A percentile compares a stretch with the other conserved stretches of the same genome.
These are phyloP conservation scores for Elsinoe arachidis DNA, from an alignment of 2,329 filamentous ascomycete genomes.

Conservation along the genomic window DNA sequence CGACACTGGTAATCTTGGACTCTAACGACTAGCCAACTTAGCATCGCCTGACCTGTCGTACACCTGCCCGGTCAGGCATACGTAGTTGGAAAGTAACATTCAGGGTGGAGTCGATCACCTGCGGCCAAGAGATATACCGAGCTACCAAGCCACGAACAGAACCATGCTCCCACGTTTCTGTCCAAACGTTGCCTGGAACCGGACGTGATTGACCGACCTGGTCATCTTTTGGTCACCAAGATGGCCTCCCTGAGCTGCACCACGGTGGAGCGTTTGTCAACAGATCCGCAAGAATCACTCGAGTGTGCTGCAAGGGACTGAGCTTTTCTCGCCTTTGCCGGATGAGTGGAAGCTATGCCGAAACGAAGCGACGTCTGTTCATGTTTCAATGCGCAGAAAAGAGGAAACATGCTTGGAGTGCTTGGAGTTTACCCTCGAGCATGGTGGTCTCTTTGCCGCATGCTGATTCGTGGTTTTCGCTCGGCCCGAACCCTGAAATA, in stretches of 20 bases:
- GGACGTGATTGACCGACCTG: neutral
- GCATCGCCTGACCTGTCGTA: neutral
- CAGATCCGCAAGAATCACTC: neutral
- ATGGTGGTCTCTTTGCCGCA: neutral
- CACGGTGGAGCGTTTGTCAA: neutral
- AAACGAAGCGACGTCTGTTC: neutral
- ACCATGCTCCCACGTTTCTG: neutral
- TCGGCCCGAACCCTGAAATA: neutral
- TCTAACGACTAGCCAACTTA: neutral
- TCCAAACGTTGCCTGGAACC: neutral
- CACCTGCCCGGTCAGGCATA: slow-evolving; percentile 1
- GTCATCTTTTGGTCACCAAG: neutral
- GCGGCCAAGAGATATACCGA: slow-evolving; percentile 2
- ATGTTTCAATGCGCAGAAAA: neutral
- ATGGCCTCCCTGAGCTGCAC: slow-evolving; percentile 6
- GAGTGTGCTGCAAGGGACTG: slow-evolving; percentile 1
- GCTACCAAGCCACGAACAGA: neutral
- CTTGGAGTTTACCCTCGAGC: too few species aligned
- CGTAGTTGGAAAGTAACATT: neutral
- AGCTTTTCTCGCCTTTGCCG: neutral
- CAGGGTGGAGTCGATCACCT: slow-evolving; percentile 5
- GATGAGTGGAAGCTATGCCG: neutral
- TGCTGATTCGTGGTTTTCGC: neutral
- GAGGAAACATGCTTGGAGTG: too few species aligned
- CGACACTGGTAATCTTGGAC: neutral